These are phyloP conservation scores for Sporisorium sorghi DNA, from an alignment of 1,284 basidiomycete genomes.

Conservation along the genomic window DNA sequence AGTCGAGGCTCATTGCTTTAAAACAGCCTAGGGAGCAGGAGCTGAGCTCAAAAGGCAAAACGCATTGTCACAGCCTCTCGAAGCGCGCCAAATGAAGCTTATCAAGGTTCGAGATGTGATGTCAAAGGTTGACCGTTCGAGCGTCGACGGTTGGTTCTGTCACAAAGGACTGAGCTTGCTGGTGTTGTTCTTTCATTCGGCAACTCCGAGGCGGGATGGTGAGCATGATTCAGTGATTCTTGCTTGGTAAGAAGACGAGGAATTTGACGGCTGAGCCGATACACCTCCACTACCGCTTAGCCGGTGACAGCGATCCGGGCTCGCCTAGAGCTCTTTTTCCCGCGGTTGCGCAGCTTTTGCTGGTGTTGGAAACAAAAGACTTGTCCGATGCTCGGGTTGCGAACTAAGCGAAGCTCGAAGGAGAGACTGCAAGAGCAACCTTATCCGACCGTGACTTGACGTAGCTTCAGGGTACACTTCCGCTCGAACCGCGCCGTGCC, in stretches of 20 bases:
- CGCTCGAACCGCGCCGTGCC: not conserved
- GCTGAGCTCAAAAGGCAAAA: not conserved
- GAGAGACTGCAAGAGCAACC: too few species aligned
- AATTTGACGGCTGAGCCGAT: not conserved
- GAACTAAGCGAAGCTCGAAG: not conserved
- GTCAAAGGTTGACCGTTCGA: too few species aligned
- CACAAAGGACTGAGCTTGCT: too few species aligned
- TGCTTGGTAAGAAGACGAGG: not conserved
- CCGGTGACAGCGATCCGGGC: not conserved
- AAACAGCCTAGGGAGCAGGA: not conserved
- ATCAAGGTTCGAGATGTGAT: too few species aligned
- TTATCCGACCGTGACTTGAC: too few species aligned
- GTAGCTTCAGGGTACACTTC: not conserved
- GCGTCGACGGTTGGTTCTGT: too few species aligned
- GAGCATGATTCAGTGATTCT: not conserved
- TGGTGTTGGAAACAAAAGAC: not conserved
- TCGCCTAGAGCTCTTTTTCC: not conserved
- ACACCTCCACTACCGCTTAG: constrained; percentile 1
- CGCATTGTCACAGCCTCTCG: not conserved
- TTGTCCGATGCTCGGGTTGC: not conserved
- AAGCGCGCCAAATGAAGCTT: not conserved
- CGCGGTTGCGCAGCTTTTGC: not conserved
- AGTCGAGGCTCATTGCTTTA: not conserved
- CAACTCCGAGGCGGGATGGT: not conserved
- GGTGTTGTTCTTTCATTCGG: not conserved